phyloP scores from a whole-genome alignment of 257 asterid species.

The Petrea volubilis region DNA sequence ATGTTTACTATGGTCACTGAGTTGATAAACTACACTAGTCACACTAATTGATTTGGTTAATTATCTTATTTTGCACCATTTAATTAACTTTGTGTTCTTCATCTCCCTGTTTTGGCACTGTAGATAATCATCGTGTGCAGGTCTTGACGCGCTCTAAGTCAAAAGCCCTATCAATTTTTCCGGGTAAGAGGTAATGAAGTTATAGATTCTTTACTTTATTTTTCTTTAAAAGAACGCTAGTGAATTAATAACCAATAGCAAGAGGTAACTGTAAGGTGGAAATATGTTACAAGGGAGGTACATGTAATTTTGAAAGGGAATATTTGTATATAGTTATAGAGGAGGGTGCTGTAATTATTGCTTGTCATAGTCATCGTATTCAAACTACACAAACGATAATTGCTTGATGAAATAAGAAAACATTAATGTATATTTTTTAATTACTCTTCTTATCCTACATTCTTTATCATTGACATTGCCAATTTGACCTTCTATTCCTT shows the following conservation, averaged over 20 bases:
- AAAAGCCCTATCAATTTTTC: slow-evolving; percentile 72
- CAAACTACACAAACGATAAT: background rate
- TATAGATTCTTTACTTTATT: slow-evolving; percentile 17
- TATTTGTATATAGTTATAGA: too few species aligned
- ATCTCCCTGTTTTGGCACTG: slow-evolving; percentile 29
- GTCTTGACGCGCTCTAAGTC: slow-evolving; percentile 85
- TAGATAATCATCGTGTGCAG: slow-evolving; percentile 74
- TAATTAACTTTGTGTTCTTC: background rate
- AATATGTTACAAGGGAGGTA: too few species aligned
- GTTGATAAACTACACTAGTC: background rate
- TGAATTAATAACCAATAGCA: too few species aligned
- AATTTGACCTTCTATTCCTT: slow-evolving; percentile 14
- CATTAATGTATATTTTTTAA: background rate
- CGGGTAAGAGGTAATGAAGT: slow-evolving; percentile 95
- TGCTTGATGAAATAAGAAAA: background rate
- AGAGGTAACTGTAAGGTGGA: too few species aligned
- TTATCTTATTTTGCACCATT: background rate
- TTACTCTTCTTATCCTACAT: background rate
- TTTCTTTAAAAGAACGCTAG: background rate
- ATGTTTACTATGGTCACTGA: background rate
- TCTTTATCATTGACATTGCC: background rate
- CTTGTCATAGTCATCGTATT: background rate
- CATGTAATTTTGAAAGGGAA: too few species aligned
- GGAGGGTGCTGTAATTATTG: too few species aligned
- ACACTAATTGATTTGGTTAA: too few species aligned